Conservation (phyloP, 129 eudicot genomes). For the Ambrosia trifida region DNA sequence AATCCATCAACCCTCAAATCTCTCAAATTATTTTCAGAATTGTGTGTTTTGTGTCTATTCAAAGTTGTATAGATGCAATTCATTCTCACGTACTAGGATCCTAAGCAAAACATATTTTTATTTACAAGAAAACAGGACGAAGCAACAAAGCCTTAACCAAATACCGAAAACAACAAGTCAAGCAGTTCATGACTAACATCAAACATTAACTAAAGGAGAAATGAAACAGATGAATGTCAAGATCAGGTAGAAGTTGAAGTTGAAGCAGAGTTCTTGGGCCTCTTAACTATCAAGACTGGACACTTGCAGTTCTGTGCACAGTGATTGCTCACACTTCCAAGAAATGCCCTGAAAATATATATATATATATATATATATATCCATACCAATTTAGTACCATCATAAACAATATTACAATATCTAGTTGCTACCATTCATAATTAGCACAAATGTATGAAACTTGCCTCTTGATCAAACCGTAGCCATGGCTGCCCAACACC, state of each 20-base stretch:
- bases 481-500: constrained; percentile 92
- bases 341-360: constrained; percentile 62
- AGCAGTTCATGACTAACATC: neutral
- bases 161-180: neutral
- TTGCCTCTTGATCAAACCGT: constrained; percentile 73
- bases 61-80: too few species aligned
- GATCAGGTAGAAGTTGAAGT: constrained; percentile 21
- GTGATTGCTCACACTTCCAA: constrained; percentile 90
- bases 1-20: too few species aligned
- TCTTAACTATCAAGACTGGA: constrained; percentile 83
- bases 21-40: too few species aligned
- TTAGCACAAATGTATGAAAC: too few species aligned
- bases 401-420: neutral
- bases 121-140: neutral
- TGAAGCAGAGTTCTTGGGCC: constrained; percentile 46
- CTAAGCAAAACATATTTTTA: too few species aligned
- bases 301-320: constrained; percentile 74
- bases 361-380: neutral
- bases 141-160: neutral
- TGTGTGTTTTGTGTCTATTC: too few species aligned
- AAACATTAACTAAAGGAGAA: neutral
- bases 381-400: neutral
- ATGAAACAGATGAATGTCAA: neutral
- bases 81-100: too few species aligned
- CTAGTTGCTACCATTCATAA: neutral